Percentiles rank a stretch among this genome's conserved stretches.
Conservation (phyloP, 2,329 filamentous ascomycete genomes). For the Alternaria arbusti region DNA sequence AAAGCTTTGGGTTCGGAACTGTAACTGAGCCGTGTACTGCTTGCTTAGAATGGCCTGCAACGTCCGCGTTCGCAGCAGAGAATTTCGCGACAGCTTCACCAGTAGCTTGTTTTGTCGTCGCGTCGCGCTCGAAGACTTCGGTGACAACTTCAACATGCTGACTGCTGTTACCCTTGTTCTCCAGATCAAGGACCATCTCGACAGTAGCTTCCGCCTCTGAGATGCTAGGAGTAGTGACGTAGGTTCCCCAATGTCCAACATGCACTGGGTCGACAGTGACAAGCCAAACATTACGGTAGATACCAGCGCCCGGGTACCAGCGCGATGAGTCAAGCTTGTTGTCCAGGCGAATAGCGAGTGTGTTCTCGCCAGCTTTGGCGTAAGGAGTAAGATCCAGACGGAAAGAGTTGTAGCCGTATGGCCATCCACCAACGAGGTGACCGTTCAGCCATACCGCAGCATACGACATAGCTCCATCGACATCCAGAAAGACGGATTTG, state of each 20-base stretch:
- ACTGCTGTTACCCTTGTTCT: slow-evolving; percentile 51
- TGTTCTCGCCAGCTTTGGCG: slow-evolving; percentile 47
- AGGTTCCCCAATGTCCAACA: slow-evolving; percentile 58
- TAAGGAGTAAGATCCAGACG: slow-evolving; percentile 59
- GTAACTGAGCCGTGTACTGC: slow-evolving; percentile 44
- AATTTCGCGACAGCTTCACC: slow-evolving; percentile 46
- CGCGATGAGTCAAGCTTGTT: slow-evolving; percentile 58
- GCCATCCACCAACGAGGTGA: slow-evolving; percentile 59
- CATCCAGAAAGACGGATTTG: slow-evolving; percentile 55
- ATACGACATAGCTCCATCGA: slow-evolving; percentile 62
- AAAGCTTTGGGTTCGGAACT: slow-evolving; percentile 53
- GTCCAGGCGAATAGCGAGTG: slow-evolving; percentile 60
- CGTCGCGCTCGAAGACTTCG: slow-evolving; percentile 50
- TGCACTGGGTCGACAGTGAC: slow-evolving; percentile 55
- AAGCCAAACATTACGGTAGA: slow-evolving; percentile 64
- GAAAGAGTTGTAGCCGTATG: slow-evolving; percentile 60
- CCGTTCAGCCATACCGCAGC: slow-evolving; percentile 61
- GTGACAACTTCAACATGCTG: slow-evolving; percentile 51
- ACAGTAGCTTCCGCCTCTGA: slow-evolving; percentile 55
- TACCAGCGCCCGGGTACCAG: slow-evolving; percentile 62
- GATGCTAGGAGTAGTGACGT: slow-evolving; percentile 55
- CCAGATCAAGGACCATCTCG: slow-evolving; percentile 54
- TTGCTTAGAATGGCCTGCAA: slow-evolving; percentile 43
- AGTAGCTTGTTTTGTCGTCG: slow-evolving; percentile 27
- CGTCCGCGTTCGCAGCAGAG: slow-evolving; percentile 29